Evolutionary conservation across 1,139 yeast genomes (phyloP).

Genomic region (Kazachstania sp.): DNA sequence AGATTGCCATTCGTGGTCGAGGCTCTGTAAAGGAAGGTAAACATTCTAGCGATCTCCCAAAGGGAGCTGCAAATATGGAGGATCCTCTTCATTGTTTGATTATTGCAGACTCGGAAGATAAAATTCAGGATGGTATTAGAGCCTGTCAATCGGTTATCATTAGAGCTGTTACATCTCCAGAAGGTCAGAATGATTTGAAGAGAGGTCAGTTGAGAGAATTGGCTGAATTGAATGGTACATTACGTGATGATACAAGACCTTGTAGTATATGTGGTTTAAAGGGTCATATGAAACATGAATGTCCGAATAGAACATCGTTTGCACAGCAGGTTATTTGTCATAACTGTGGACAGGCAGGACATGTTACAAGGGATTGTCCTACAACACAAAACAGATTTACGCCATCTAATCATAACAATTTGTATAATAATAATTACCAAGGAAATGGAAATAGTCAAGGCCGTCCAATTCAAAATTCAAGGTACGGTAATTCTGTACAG

Average conservation of each 20-base stretch:
- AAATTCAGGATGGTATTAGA: constrained; percentile 65
- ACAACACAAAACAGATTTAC: constrained; percentile 13
- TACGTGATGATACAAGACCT: constrained; percentile 69
- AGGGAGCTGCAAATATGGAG: constrained; percentile 44
- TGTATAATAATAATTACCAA: no score
- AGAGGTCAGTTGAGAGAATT: constrained; percentile 84
- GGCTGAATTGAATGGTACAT: constrained; percentile 90
- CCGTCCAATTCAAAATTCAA: no score
- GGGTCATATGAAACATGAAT: constrained; percentile 55
- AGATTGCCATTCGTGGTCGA: constrained; percentile 78
- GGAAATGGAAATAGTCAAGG: no score
- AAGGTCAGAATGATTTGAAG: constrained; percentile 86
- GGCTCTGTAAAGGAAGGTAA: constrained; percentile 95
- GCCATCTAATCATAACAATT: no score
- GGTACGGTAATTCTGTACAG: no score
- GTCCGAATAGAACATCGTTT: constrained; percentile 48
- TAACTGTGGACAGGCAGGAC: constrained; percentile 76
- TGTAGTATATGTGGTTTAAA: constrained; percentile 49
- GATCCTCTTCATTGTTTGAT: constrained; percentile 88
- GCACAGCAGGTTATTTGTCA: constrained; percentile 60
- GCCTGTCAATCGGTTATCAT: constrained; percentile 70
- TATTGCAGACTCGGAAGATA: constrained; percentile 74
- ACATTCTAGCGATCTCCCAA: constrained; percentile 40
- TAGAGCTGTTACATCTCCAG: constrained; percentile 81
- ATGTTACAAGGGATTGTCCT: constrained; percentile 81